Evolutionary conservation across 768 basidiomycete species (phyloP).

Genomic region (Mycena amicta): DNA sequence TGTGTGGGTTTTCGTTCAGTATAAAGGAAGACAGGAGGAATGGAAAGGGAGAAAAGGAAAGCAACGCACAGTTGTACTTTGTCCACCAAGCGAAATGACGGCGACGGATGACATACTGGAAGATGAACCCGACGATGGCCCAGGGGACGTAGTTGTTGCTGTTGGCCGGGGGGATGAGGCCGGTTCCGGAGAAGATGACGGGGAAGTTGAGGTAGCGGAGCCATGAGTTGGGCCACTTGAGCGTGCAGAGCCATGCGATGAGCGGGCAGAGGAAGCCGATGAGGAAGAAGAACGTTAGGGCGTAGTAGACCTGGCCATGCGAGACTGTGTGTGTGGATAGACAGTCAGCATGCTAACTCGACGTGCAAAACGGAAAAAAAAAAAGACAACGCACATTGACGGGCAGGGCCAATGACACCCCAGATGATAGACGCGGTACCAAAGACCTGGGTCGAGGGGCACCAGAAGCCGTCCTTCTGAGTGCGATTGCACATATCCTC

Average conservation of each 20-base stretch:
- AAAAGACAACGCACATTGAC: conserved; percentile 37
- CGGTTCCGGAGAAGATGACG: conserved; percentile 62
- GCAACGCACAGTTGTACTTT: conserved; percentile 63
- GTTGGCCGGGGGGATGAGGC: conserved; percentile 64
- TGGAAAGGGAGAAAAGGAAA: not conserved
- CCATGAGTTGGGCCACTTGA: conserved; percentile 64
- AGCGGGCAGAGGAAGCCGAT: conserved; percentile 66
- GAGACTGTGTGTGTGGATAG: conserved; percentile 42
- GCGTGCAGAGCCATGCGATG: conserved; percentile 52
- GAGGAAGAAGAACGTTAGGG: conserved; percentile 78
- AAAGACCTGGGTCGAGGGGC: conserved; percentile 55
- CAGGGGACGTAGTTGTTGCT: conserved; percentile 72
- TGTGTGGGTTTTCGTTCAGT: not conserved
- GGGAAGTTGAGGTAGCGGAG: conserved; percentile 67
- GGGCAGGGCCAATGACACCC: not conserved
- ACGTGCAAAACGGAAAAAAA: no score
- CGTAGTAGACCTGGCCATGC: conserved; percentile 60
- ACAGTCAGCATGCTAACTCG: conserved; percentile 13
- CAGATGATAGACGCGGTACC: conserved; percentile 56
- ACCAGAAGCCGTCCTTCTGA: conserved; percentile 24
- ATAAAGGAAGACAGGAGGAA: not conserved
- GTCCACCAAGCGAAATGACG: conserved; percentile 68
- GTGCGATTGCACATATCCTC: conserved; percentile 24
- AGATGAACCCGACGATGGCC: conserved; percentile 67
- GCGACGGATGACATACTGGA: conserved; percentile 62